Base-by-base conservation (phyloP, 2,329 filamentous ascomycete species). In the Paraphaeosphaeria sporulosa region DNA sequence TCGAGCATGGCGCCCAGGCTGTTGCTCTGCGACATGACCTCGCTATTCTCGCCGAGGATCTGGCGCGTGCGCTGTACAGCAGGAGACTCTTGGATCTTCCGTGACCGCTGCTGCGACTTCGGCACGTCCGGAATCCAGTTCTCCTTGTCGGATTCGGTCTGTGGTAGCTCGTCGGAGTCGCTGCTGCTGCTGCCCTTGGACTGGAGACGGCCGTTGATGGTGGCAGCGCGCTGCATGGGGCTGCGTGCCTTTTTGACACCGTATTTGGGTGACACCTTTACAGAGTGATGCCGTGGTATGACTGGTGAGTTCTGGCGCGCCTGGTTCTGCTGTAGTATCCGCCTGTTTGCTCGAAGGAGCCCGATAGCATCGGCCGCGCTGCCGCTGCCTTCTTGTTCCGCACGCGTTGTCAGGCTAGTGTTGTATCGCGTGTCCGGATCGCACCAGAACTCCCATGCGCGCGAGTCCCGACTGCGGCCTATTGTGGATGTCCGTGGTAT, bases 401-500 rank as follows among this genome's bases (percentile, higher is more conserved):
- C 91, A 66, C 92, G 90, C n/a, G 87, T 86, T 23, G 90, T 93
- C 57, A 97, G 81, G 66, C 93, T 91, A 71, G 70, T 73, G 38
- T 70, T 74, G 59, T 93, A 92, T 46, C 90, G 89, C 54, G 86
- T 83, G 66, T 95, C 91, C 8, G 89, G 89, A 73, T 96, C 92
- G 70, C 92, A 94, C 80, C 91, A 94, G 59, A 93, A 93, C 72
- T 96, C 92, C 94, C 94, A 97, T 7, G 90, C 91, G 53, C 93
- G 89, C 19, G 93, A 92, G 76, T 97, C 92, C 57, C 92, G 89
- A 59, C 94, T 97, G 58, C 94, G 76, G 17, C 92, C 92, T 58
- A 89, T 88, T 36, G 81, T 80, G 21, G 85, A 86, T 27, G 85
- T 84, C 15, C 87, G 77, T n/a, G 72, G 68, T 38, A 77, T 66